These are phyloP conservation scores for Mycosphaerella arachidis DNA, from an alignment of 2,329 filamentous ascomycete species.

Conservation along the genomic window DNA sequence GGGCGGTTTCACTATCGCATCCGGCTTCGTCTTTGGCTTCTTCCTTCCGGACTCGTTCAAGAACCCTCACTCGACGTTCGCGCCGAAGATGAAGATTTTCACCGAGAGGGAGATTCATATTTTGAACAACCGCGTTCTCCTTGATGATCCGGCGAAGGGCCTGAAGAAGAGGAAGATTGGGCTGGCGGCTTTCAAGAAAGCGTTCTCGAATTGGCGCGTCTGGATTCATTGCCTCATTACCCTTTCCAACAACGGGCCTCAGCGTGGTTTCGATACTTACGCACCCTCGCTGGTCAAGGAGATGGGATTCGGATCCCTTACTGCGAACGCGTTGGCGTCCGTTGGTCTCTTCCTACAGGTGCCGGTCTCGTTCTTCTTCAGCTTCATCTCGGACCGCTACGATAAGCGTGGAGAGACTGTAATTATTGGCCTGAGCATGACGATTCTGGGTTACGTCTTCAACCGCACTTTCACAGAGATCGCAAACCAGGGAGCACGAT, in stretches of 20 bases:
- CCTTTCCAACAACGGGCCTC: slow-evolving; percentile 30
- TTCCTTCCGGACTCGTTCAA: slow-evolving; percentile 32
- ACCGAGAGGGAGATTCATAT: slow-evolving; percentile 30
- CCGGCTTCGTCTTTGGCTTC: slow-evolving; percentile 33
- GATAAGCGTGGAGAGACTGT: slow-evolving; percentile 51
- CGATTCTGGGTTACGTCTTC: slow-evolving; percentile 51
- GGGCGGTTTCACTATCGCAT: slow-evolving; percentile 34
- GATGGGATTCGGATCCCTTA: slow-evolving; percentile 27
- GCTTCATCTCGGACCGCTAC: slow-evolving; percentile 50
- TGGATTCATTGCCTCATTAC: slow-evolving; percentile 35
- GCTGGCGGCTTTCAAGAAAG: slow-evolving; percentile 30
- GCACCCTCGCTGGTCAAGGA: slow-evolving; percentile 31
- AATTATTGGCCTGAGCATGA: slow-evolving; percentile 45
- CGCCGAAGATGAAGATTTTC: slow-evolving; percentile 26
- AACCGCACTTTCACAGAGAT: slow-evolving; percentile 51
- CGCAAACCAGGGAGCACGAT: slow-evolving; percentile 40
- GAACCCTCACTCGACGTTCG: slow-evolving; percentile 27
- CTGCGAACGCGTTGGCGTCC: slow-evolving; percentile 32
- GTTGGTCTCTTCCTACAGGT: slow-evolving; percentile 39
- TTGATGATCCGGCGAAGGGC: slow-evolving; percentile 31
- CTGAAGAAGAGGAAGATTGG: slow-evolving; percentile 31
- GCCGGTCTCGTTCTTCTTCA: slow-evolving; percentile 50
- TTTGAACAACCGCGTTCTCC: slow-evolving; percentile 25
- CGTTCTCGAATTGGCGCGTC: slow-evolving; percentile 31
- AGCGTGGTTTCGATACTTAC: slow-evolving; percentile 32